phyloP scores from a whole-genome alignment of 1,284 basidiomycete genomes.

The Boletus austroedulis region DNA sequence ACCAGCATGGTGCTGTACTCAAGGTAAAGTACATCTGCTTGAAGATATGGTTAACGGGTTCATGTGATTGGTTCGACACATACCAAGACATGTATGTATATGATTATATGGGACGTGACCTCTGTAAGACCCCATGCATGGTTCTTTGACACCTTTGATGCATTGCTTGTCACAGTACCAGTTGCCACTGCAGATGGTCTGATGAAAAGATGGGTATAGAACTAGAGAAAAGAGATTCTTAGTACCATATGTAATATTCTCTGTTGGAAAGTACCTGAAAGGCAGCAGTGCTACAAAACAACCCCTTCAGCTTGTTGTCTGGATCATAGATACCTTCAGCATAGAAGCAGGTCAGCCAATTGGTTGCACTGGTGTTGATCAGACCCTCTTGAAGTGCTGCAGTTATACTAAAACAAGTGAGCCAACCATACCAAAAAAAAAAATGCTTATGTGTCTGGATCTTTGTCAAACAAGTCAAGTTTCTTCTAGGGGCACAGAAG shows the following conservation, averaged over 20 bases:
- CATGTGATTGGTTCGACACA: too few species aligned
- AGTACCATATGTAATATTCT: neutral
- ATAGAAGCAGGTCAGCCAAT: neutral
- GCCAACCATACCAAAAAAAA: neutral
- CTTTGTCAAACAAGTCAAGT: neutral
- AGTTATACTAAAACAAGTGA: neutral
- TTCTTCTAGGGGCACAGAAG: neutral
- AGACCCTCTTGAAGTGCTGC: neutral
- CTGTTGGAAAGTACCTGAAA: neutral
- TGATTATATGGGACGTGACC: neutral
- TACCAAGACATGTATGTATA: neutral
- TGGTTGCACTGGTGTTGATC: neutral
- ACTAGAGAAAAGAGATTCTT: neutral
- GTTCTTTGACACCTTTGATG: neutral
- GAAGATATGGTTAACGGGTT: neutral
- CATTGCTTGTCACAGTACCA: neutral
- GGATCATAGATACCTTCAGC: neutral
- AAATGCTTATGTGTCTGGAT: neutral
- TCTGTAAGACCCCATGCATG: neutral
- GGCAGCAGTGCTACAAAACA: neutral
- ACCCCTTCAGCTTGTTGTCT: neutral
- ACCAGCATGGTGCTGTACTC: neutral
- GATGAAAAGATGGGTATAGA: neutral
- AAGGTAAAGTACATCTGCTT: neutral
- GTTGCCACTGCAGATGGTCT: neutral